Base-by-base conservation (phyloP, 2,329 filamentous ascomycete species). In the Aspergillus transmontanensis region DNA sequence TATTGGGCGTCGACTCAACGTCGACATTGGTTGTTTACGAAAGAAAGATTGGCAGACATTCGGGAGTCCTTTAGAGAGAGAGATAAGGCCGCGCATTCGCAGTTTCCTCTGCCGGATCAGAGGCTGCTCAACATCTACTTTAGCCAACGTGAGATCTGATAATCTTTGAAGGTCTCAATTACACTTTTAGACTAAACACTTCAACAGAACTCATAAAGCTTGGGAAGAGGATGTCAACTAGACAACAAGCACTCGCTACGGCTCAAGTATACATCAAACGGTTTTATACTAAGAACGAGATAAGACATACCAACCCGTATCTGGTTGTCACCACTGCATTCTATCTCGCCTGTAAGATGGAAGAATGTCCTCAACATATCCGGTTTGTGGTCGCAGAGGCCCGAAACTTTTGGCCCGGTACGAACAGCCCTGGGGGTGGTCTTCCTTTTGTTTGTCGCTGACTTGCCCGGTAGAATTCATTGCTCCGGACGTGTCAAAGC, bases 261-360 rank as follows among this genome's bases (percentile, higher is more conserved):
- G 94, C 95, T 21, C 94, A 98, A 75, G 86, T 97, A 68, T 99
- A 98, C 80, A 86, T 98, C 71, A 94, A 96, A 73, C 89, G 95
- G 64, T 98, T 97, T 83, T 98, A 97, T 78, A 88, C 88, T 53
- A 92, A 91, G 71, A 91, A 97, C 71, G 93, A 97, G 73, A 93
- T 98, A 68, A 90, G 94, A 62, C 89, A 90, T 66, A 97, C 94
- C 55, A 99, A 98, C 72, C 93, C 94, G 4, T 97, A 96, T 75
- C 88, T 98, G 41, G 88, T 98, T 63, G 86, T 97, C 68, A 90
- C 93, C n/a, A 98, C 95, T 1, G 92, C 94, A 6, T 86, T 98
- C 64, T 99, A 99, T 77, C 84, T 99, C 41, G 94, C 95, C 23
- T 97, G 93, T 82, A 99, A 99, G 80, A 97, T 96, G 88, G 95